Base-by-base conservation (phyloP, 2,329 filamentous ascomycete species). In the Xylariaceae sp. region DNA sequence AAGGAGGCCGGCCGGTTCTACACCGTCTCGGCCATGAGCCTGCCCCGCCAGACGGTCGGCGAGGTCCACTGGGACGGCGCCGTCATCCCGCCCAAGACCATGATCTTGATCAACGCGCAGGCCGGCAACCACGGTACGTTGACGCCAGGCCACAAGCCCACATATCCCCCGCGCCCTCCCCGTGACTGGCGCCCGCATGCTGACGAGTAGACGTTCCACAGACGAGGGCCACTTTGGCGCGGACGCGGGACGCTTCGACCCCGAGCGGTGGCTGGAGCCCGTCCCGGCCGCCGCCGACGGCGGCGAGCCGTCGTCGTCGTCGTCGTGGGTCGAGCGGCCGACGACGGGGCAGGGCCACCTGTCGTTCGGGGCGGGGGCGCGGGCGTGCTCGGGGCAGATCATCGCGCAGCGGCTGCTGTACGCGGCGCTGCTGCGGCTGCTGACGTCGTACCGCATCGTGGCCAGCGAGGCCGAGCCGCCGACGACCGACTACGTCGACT, bases 401-500 rank as follows among this genome's bases (percentile, higher is more conserved):
- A 72, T 74, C 39, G 69, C 69, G 1, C 58, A 54, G n/a, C 53
- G 68, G 3, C 57, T 73, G 2, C 50, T 73, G 3, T 71, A 72
- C 39, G 51, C 65, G 0, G 67, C 68, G 3, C 52, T 75, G 1
- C 52, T 72, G 5, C 61, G 70, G 3, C 51, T 73, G 2, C 41
- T 73, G n/a, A 57, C 60, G 3, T 59, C 60, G 7, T 74, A 69
- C 51, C 62, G 58, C 41, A 66, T 72, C 34, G 61, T 71, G 19
- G 60, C 71, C 16, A 64, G 60, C 43, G 57, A 66, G 32, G 46
- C 50, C 0, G 55, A 65, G 27, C 72, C 73, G 0, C 74, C 73
- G 0, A 77, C 75, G 42, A 77, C 72, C 0, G 72, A 77, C 46
- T 77, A 77, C 40, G 67, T 77, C 4, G 72, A 78, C 5, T 77